phyloP scores from a whole-genome alignment of 1,139 yeast species.

The Magnusiomyces ingens region DNA sequence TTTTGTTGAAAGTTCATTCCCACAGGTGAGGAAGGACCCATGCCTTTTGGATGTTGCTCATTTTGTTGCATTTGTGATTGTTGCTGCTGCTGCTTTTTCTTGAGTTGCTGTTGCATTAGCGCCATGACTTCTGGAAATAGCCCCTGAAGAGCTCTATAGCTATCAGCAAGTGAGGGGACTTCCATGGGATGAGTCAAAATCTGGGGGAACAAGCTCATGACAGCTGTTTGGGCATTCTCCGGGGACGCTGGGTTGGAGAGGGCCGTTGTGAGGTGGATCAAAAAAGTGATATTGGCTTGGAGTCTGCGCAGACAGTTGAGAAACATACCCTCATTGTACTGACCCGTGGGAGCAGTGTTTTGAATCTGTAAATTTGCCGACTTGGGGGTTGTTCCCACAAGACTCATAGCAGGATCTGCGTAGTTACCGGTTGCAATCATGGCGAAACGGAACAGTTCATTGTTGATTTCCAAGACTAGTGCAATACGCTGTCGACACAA shows the following conservation, averaged over 20 bases:
- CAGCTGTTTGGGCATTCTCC: neutral
- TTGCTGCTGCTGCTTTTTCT: conserved; percentile 17
- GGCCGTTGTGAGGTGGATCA: conserved; percentile 10
- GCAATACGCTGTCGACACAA: conserved; percentile 24
- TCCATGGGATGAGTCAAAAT: conserved; percentile 25
- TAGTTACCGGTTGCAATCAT: conserved; percentile 19
- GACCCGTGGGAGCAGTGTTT: neutral
- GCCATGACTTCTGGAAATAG: conserved; percentile 27
- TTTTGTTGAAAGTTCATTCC: neutral
- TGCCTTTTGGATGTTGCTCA: conserved; percentile 11
- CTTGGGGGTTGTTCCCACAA: neutral
- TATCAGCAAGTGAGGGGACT: conserved; percentile 25
- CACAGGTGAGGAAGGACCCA: conserved; percentile 11
- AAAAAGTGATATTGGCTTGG: conserved; percentile 31
- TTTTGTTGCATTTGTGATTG: conserved; percentile 16
- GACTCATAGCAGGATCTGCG: conserved; percentile 4
- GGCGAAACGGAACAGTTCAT: conserved; percentile 28
- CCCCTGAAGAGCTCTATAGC: conserved; percentile 26
- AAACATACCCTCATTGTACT: conserved; percentile 19
- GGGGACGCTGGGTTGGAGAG: neutral
- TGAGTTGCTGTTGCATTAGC: conserved; percentile 11
- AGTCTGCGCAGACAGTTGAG: conserved; percentile 29
- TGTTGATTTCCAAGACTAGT: conserved; percentile 29
- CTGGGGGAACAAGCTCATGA: conserved; percentile 19
- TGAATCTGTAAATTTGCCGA: neutral